Evolutionary conservation across 164 flowering plant species (phyloP).

Genomic region (Macadamia tetraphylla): DNA sequence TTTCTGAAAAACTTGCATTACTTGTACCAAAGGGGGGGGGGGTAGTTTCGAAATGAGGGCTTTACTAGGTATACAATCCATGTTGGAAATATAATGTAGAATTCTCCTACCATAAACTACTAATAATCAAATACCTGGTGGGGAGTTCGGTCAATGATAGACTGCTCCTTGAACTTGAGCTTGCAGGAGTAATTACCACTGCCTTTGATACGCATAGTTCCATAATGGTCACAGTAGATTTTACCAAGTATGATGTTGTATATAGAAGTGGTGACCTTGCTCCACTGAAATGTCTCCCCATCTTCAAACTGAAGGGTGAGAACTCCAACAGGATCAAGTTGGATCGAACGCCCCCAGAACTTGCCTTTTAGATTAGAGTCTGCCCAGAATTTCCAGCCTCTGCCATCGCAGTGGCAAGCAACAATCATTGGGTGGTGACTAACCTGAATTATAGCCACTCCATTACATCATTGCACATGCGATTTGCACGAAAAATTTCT

Average conservation of each 20-base stretch:
- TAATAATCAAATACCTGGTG: conserved; percentile 62
- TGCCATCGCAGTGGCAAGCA: conserved; percentile 99
- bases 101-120: too few relatives aligned
- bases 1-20: too few relatives aligned
- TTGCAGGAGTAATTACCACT: conserved; percentile 93
- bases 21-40: too few relatives aligned
- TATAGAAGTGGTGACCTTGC: conserved; percentile 98
- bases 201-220: conserved; percentile 94
- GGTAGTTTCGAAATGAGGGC: too few relatives aligned
- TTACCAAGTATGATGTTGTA: conserved; percentile 95
- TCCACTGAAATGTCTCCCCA: conserved; percentile 97
- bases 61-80: too few relatives aligned
- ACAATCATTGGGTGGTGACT: conserved; percentile 97
- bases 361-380: conserved; percentile 97
- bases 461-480: background rate
- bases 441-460: conserved; percentile 48
- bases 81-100: too few relatives aligned
- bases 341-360: conserved; percentile 99
- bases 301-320: conserved; percentile 94
- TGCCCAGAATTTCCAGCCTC: conserved; percentile 98
- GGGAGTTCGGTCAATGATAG: conserved; percentile 94
- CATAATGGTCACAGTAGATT: conserved; percentile 97
- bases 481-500: background rate
- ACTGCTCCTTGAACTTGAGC: conserved; percentile 98
- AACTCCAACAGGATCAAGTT: conserved; percentile 93